These are phyloP conservation scores for Starmerella tilneyi DNA, from an alignment of 805 yeast species.

Conservation along the genomic window DNA sequence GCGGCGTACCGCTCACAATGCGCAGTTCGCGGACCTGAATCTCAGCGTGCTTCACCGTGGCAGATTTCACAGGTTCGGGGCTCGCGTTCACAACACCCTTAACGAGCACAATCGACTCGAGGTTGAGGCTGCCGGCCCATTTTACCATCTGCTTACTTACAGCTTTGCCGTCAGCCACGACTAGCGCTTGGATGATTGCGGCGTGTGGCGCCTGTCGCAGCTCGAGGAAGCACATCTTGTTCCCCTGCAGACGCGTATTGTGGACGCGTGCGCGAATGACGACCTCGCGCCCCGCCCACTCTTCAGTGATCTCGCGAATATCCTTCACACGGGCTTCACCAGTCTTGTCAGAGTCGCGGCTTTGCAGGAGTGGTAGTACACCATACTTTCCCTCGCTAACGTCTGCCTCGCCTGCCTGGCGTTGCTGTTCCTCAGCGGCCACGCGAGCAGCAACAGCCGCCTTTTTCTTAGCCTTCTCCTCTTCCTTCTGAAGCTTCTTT, in stretches of 20 bases:
- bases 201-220: constrained; percentile 76
- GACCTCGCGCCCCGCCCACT: constrained; percentile 63
- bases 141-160: constrained; percentile 93
- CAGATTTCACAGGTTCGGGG: constrained; percentile 76
- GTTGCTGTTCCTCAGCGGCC: constrained; percentile 77
- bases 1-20: constrained; percentile 79
- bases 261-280: constrained; percentile 90
- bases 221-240: constrained; percentile 80
- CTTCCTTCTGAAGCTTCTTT: constrained; percentile 87
- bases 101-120: constrained; percentile 86
- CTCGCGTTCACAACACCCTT: constrained; percentile 76
- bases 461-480: constrained; percentile 85
- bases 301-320: constrained; percentile 43
- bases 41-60: constrained; percentile 86
- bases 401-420: constrained; percentile 66
- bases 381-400: constrained; percentile 85
- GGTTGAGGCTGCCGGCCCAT: constrained; percentile 78
- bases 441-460: constrained; percentile 83
- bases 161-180: constrained; percentile 60
- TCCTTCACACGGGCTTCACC: constrained; percentile 48
- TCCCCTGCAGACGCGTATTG: constrained; percentile 89
- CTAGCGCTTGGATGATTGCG: constrained; percentile 63
- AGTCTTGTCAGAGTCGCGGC: constrained; percentile 45
- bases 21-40: constrained; percentile 62
- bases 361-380: constrained; percentile 75